Conservation (phyloP, 2,329 filamentous ascomycete species). For the Cladosporium colombiae region DNA sequence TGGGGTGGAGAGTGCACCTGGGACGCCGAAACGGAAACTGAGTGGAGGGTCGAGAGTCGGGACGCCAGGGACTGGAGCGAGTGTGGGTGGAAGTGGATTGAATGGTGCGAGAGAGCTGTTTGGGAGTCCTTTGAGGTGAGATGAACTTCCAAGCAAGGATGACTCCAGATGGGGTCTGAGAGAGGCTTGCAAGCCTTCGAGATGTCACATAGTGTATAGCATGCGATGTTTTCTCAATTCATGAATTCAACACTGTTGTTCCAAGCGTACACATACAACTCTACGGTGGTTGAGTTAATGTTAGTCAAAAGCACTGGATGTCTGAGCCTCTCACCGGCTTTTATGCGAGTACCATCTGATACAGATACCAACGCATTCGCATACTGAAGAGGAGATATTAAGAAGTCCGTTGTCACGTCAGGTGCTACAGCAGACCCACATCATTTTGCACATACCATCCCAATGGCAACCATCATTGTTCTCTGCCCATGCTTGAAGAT, state of each 20-base stretch:
- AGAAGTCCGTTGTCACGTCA: too few species aligned
- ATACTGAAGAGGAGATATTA: too few species aligned
- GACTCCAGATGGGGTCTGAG: too few species aligned
- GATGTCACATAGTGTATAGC: not conserved
- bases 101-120: constrained; percentile 29
- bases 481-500: too few species aligned
- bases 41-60: constrained; percentile 14
- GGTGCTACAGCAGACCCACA: too few species aligned
- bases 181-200: not conserved
- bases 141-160: too few species aligned
- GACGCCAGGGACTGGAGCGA: not conserved
- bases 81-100: not conserved
- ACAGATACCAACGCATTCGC: not conserved
- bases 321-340: not conserved
- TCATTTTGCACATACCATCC: too few species aligned
- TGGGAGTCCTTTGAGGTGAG: constrained; percentile 36
- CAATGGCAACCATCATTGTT: too few species aligned
- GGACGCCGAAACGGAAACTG: constrained; percentile 34
- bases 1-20: constrained; percentile 34
- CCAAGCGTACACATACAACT: too few species aligned
- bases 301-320: too few species aligned
- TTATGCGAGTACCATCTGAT: not conserved
- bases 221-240: not conserved
- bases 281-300: too few species aligned
- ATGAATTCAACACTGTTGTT: not conserved